phyloP scores from a whole-genome alignment of 331 rosid species.

The Ulmus americana region DNA sequence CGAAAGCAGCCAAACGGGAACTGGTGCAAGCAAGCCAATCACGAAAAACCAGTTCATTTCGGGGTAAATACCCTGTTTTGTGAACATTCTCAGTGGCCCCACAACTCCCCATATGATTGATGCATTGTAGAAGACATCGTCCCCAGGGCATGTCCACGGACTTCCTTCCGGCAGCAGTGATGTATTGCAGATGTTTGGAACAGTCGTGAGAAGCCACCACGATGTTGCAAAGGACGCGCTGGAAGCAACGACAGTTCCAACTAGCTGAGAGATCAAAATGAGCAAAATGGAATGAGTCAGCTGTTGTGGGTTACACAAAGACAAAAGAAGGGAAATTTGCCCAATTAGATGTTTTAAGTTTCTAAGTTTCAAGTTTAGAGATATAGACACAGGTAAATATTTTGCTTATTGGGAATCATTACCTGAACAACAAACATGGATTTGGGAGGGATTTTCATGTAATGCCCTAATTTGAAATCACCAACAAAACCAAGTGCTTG shows the following conservation, averaged over 20 bases:
- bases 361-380: no score
- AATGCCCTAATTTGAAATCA: constrained; percentile 50
- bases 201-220: constrained; percentile 39
- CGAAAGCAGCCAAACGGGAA: constrained; percentile 30
- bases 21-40: constrained; percentile 29
- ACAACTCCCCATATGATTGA: constrained; percentile 53
- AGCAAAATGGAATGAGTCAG: background rate
- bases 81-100: constrained; percentile 38
- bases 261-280: constrained; percentile 25
- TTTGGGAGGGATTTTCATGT: constrained; percentile 56
- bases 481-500: constrained; percentile 40
- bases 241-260: constrained; percentile 29
- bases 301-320: background rate
- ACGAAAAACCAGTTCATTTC: constrained; percentile 43
- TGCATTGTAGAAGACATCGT: constrained; percentile 40
- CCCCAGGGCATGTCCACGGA: constrained; percentile 46
- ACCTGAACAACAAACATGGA: constrained; percentile 50
- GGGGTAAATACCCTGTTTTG: constrained; percentile 23
- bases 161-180: constrained; percentile 28
- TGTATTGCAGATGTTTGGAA: constrained; percentile 28
- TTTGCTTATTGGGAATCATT: background rate
- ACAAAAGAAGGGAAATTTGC: background rate
- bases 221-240: constrained; percentile 28
- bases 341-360: background rate
- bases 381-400: no score